These are phyloP conservation scores for Mortierella sp. DNA, from an alignment of 371 early-diverging fungal genomes.

Conservation along the genomic window DNA sequence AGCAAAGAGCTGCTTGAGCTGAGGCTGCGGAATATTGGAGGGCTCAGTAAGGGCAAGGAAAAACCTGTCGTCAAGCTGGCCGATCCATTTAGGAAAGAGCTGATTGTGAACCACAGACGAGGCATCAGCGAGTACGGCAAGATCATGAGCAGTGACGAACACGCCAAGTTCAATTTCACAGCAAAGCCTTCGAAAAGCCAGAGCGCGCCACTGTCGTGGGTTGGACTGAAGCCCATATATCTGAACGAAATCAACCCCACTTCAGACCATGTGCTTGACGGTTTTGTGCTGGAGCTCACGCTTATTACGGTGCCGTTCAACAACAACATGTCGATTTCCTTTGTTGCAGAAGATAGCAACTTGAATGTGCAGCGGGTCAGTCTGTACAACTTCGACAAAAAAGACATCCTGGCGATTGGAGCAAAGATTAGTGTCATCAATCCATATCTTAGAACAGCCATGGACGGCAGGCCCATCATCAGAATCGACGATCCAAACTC, in stretches of 20 bases:
- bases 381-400: constrained; percentile 43
- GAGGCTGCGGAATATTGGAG: constrained; percentile 19
- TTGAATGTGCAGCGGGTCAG: constrained; percentile 40
- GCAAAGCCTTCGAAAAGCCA: constrained; percentile 38
- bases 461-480: constrained; percentile 38
- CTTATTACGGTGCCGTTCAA: constrained; percentile 36
- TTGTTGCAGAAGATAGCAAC: constrained; percentile 37
- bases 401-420: constrained; percentile 29
- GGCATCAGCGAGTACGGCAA: constrained; percentile 21
- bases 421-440: constrained; percentile 35
- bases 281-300: constrained; percentile 38
- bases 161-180: constrained; percentile 25
- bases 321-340: constrained; percentile 42
- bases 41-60: constrained; percentile 23
- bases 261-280: constrained; percentile 33
- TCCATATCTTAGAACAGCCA: constrained; percentile 36
- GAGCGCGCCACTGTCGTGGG: constrained; percentile 38
- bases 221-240: constrained; percentile 33
- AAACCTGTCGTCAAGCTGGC: constrained; percentile 29
- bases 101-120: constrained; percentile 42
- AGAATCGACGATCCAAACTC: constrained; percentile 44
- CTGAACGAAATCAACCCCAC: constrained; percentile 39
- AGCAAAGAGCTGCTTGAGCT: constrained; percentile 30
- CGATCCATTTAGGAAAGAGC: constrained; percentile 37
- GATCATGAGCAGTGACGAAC: constrained; percentile 23